Conservation (phyloP, 139 green algal genomes). For the Coelastrella sp. region DNA sequence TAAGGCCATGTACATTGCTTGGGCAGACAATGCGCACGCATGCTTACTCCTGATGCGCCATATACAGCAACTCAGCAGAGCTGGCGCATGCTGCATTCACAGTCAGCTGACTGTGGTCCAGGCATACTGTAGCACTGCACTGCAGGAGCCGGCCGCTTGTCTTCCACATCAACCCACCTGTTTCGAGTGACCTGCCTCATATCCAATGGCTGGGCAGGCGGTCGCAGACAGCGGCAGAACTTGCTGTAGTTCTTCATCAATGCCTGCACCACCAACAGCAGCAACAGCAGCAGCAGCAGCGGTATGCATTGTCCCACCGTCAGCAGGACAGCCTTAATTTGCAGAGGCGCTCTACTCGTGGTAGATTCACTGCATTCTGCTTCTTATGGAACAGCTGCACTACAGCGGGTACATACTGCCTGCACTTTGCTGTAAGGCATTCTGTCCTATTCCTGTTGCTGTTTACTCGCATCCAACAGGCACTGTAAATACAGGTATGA, state of each 20-base stretch:
- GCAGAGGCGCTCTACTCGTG: no score
- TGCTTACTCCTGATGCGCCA: no score
- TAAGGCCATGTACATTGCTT: not conserved
- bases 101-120: not conserved
- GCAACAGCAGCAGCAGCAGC: not conserved
- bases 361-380: not conserved
- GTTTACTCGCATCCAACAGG: no score
- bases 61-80: no score
- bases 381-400: conserved; percentile 6
- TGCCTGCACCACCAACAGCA: not conserved
- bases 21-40: not conserved
- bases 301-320: no score
- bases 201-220: not conserved
- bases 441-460: no score
- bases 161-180: not conserved
- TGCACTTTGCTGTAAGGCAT: no score
- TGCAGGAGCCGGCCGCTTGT: not conserved
- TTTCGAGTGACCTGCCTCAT: not conserved
- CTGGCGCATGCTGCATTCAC: no score
- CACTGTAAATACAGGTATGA: no score
- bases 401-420: not conserved
- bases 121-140: not conserved
- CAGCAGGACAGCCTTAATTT: no score
- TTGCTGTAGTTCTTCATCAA: conserved; percentile 36
- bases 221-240: conserved; percentile 23